These are phyloP conservation scores for Salvia hispanica DNA, from an alignment of 257 asterid genomes.

Conservation along the genomic window DNA sequence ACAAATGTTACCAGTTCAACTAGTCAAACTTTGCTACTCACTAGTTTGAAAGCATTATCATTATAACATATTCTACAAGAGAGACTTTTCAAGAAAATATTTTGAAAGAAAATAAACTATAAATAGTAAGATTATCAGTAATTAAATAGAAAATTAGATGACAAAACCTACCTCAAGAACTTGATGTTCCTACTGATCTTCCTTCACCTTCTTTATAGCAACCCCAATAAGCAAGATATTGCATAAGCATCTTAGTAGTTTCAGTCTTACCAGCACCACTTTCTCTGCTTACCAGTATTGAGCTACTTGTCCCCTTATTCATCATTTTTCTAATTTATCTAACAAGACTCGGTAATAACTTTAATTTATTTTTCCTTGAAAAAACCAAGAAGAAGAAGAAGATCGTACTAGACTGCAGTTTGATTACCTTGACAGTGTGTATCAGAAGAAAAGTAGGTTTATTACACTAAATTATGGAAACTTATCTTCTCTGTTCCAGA, in stretches of 20 bases:
- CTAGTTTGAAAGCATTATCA: background rate
- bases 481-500: background rate
- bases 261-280: constrained; percentile 98
- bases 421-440: background rate
- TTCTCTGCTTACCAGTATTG: constrained; percentile 91
- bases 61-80: too few species aligned
- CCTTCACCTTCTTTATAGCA: constrained; percentile 81
- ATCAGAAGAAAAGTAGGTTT: background rate
- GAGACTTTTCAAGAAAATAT: too few species aligned
- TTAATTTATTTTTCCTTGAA: constrained; percentile 20
- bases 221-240: constrained; percentile 83
- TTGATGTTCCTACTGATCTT: constrained; percentile 87
- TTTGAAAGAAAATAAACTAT: background rate
- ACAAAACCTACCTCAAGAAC: constrained; percentile 71
- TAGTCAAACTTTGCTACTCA: constrained; percentile 9
- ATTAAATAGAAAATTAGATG: constrained; percentile 21
- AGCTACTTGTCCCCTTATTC: constrained; percentile 77
- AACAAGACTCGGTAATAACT: constrained; percentile 39
- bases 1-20: constrained; percentile 5
- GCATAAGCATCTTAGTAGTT: constrained; percentile 97
- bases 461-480: constrained; percentile 11
- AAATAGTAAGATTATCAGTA: background rate
- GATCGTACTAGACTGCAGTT: background rate
- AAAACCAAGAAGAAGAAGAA: background rate
- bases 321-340: constrained; percentile 71